phyloP scores from a whole-genome alignment of 257 asterid species.

The Solanum commersonii region DNA sequence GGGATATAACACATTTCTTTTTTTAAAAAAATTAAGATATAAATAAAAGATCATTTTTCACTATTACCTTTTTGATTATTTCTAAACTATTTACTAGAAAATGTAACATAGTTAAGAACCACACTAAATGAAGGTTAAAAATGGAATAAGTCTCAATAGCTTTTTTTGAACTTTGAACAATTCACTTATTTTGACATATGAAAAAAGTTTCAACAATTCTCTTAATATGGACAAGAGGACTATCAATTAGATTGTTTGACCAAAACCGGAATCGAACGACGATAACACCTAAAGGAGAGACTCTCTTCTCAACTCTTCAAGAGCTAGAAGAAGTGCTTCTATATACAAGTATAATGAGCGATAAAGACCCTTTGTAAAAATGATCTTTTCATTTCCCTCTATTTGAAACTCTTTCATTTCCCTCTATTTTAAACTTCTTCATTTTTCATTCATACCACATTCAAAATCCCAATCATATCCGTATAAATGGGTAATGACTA shows the following conservation, averaged over 20 bases:
- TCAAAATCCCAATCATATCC: not conserved
- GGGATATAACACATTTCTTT: too few relatives aligned
- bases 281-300: not conserved
- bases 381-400: not conserved
- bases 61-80: too few relatives aligned
- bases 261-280: not conserved
- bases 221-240: not conserved
- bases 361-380: too few relatives aligned
- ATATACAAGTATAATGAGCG: too few relatives aligned
- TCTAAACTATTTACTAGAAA: not conserved
- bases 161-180: too few relatives aligned
- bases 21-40: too few relatives aligned
- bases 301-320: not conserved
- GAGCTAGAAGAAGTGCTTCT: not conserved
- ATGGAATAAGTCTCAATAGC: not conserved
- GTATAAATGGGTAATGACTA: not conserved
- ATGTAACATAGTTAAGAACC: not conserved
- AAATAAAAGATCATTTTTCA: not conserved
- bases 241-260: not conserved
- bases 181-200: not conserved
- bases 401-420: not conserved
- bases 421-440: not conserved
- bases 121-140: not conserved
- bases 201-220: too few relatives aligned
- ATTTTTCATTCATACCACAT: not conserved